Percentiles rank a stretch among this genome's conserved stretches.
Evolutionary conservation across 306 rosid species (phyloP).

Genomic region (Aeschynomene evenia): DNA sequence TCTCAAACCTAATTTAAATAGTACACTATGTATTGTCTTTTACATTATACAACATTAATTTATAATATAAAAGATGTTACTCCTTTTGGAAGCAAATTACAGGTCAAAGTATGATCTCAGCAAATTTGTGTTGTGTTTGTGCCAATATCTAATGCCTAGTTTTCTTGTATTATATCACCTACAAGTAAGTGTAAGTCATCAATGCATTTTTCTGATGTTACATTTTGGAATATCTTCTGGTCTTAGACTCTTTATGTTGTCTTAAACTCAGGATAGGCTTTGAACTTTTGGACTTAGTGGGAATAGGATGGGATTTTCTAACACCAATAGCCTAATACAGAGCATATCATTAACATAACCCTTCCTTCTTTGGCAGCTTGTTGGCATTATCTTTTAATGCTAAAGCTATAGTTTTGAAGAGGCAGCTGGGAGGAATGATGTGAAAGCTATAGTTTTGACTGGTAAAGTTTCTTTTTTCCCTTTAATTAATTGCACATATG

Average conservation of each 20-base stretch:
- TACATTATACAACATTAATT: neutral
- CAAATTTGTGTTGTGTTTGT: neutral
- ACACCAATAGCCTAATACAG: too few relatives aligned
- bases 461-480: constrained; percentile 43
- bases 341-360: too few relatives aligned
- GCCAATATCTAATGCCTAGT: neutral
- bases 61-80: constrained; percentile 4
- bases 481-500: neutral
- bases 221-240: too few relatives aligned
- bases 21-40: neutral
- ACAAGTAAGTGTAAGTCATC: too few relatives aligned
- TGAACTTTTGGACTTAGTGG: too few relatives aligned
- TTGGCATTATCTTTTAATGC: too few relatives aligned
- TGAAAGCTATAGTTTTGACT: constrained; percentile 82
- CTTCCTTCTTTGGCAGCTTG: too few relatives aligned
- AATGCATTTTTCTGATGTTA: too few relatives aligned
- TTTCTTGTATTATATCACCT: constrained; percentile 11
- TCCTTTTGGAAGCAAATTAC: constrained; percentile 7
- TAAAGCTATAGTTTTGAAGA: constrained; percentile 69
- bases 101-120: constrained; percentile 20
- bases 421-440: constrained; percentile 78
- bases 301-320: too few relatives aligned
- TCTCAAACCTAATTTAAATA: constrained; percentile 1
- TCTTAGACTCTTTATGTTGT: too few relatives aligned
- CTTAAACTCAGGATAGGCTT: too few relatives aligned